Base-by-base conservation (phyloP, 176 grass and related monocot genomes). In the Carex parvula region DNA sequence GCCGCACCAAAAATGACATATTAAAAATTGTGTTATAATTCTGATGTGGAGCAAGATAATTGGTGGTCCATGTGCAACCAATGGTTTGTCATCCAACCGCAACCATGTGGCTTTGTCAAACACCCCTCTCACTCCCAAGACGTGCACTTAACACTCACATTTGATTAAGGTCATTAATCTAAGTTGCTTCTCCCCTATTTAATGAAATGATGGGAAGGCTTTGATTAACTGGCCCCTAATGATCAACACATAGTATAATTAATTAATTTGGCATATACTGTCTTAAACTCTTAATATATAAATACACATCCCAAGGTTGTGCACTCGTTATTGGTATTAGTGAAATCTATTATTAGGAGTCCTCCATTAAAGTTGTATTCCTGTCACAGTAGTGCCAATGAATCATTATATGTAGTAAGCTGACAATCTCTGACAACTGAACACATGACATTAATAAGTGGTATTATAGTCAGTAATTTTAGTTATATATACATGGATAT, bases 91-190 rank as follows among this genome's bases (percentile, higher is more conserved):
- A 83, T 83, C 61, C 81, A 83, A 83, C 60, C 8, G 62, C 81
- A 42, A 68, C 64, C 81, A 83, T 83, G 81, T 83, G 61, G 41
- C 39, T 46, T 69, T 83, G 81, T 83, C 62, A 83, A 83, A 83
- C 35, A 83, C 5, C 37, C 52, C 73, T 52, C 81, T 83, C 81
- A 83, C 81, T 83, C 81, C 61, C 81, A 55, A 83, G 81, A 83
- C 81, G 81, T 83, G 81, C 81, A 83, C 81, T 83, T 83, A 69
- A 83, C 81, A 83, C 81, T 83, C 81, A 52, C 61, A 64, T 69
- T 78, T 78, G 52, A 77, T 78, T 57, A 18, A 56, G 32, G 13
- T 76, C 48, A 32, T 76, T 76, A 55, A 56, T 56, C 13, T 26
- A 78, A 78, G 73, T 78, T 78, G 73, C 15, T 24, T 73, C 70